Percentiles rank a stretch among this genome's conserved stretches.
These are phyloP conservation scores for Cryptococcus neoformans DNA, from an alignment of 1,284 basidiomycete species.

Conservation along the genomic window DNA sequence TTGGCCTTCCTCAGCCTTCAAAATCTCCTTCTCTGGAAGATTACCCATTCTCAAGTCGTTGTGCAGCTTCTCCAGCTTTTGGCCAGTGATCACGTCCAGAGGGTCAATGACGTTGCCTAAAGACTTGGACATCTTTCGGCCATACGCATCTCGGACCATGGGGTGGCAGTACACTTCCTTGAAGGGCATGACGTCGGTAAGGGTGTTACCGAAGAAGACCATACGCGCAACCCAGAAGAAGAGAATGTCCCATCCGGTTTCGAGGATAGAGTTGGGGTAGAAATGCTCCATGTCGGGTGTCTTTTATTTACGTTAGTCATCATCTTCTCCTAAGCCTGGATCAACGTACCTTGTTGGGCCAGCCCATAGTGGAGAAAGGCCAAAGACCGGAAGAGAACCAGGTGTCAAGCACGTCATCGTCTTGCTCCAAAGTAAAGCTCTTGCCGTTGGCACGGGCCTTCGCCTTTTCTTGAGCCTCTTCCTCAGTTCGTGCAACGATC, in stretches of 20 bases:
- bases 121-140: constrained; percentile 98
- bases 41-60: constrained; percentile 87
- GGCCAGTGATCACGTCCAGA: constrained; percentile 89
- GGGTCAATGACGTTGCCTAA: constrained; percentile 99
- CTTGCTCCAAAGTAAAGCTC: constrained; percentile 80
- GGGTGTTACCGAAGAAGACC: constrained; percentile 88
- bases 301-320: constrained; percentile 41
- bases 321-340: background rate
- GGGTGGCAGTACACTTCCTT: constrained; percentile 98
- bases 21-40: constrained; percentile 89
- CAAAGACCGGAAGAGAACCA: constrained; percentile 99
- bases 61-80: constrained; percentile 79
- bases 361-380: constrained; percentile 98
- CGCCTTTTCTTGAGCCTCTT: constrained; percentile 79
- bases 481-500: constrained; percentile 82
- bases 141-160: constrained; percentile 98
- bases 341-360: constrained; percentile 75
- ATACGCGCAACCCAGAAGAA: constrained; percentile 99
- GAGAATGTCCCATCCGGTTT: constrained; percentile 99
- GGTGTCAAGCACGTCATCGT: constrained; percentile 97
- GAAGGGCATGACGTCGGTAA: constrained; percentile 92
- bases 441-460: constrained; percentile 66
- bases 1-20: constrained; percentile 88
- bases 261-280: constrained; percentile 86
- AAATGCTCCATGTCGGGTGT: constrained; percentile 72